Conservation (phyloP, 257 asterid species). For the Echium plantagineum region DNA sequence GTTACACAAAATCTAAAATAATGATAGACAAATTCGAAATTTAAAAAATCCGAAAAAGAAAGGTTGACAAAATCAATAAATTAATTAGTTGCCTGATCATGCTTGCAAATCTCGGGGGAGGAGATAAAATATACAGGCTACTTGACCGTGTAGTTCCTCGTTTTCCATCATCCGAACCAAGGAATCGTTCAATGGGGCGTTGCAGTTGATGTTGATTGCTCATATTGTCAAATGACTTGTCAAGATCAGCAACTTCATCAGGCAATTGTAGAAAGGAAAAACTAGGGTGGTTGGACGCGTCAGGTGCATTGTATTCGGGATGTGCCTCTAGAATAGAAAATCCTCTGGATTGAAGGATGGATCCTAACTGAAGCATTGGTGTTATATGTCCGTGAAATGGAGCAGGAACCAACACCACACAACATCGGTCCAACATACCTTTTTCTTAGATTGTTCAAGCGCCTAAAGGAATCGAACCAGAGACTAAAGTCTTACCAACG, state of each 20-base stretch:
- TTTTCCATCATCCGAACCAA: constrained; percentile 19
- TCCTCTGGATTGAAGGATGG: constrained; percentile 16
- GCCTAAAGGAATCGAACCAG: background rate
- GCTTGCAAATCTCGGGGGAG: too few species aligned
- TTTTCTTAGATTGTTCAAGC: too few species aligned
- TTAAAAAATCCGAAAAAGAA: too few species aligned
- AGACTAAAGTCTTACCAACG: constrained; percentile 16
- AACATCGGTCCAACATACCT: background rate
- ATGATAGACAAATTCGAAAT: too few species aligned
- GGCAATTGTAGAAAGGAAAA: constrained; percentile 5
- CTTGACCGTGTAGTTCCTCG: constrained; percentile 7
- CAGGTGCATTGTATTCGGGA: constrained; percentile 5
- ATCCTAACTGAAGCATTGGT: constrained; percentile 25
- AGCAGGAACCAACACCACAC: constrained; percentile 16
- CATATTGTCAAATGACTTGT: background rate
- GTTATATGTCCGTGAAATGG: constrained; percentile 22
- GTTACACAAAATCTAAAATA: too few species aligned
- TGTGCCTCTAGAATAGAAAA: constrained; percentile 14
- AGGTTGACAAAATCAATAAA: too few species aligned
- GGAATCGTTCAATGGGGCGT: constrained; percentile 13
- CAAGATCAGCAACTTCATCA: background rate
- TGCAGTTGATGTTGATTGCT: constrained; percentile 19
- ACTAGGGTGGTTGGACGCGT: constrained; percentile 10
- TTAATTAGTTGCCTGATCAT: too few species aligned
- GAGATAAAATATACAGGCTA: too few species aligned